Base-by-base conservation (phyloP, 805 yeast species). In the Lipomyces anomalus region DNA sequence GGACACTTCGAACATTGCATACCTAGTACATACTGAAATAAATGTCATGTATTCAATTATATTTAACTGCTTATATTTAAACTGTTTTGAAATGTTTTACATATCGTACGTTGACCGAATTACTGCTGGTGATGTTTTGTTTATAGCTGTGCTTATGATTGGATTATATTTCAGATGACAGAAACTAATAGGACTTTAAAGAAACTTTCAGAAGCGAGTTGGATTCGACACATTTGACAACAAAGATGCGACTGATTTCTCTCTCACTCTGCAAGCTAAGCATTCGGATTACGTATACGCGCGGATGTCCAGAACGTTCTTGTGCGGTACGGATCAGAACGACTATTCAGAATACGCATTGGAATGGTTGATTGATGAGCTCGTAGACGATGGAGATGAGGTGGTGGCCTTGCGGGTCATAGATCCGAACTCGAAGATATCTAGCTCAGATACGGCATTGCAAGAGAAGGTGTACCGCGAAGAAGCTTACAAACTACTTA, bases 331-430 rank as follows among this genome's bases (percentile, higher is more conserved):
- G 40, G 74, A 72, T 55, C 64, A 67, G 18, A 66, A 67, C 47
- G 67, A 63, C 29, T 66, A 68, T 45, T 69, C 76, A 13, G 62
- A 67, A n/a, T 57, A 59, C 9, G 75, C 75, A 4, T 52, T 73
- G 22, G 67, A 62, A 38, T 73, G 77, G 76, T 61, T 72, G 1
- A 50, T 74, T 3, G 71, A 68, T 33, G 70, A 72, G 46, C 59
- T 73, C 44, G 59, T 68, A 16, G 64, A 60, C 21, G 74, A 73
- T 45, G 72, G 73, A 18, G 78, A 73, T 50, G 73, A 71, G 18
- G 53, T 74, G 4, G 70, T 74, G 2, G 68, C 74, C 32, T 53
- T 73, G 17, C 60, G 72, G 24, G 77, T 70, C 4, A 55, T 73
- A 4, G 67, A 72, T 3, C 64, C 65, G 21, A 64, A 61, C 30